Base-by-base conservation (phyloP, 2,329 filamentous ascomycete genomes). In the Aureobasidium pullulans region DNA sequence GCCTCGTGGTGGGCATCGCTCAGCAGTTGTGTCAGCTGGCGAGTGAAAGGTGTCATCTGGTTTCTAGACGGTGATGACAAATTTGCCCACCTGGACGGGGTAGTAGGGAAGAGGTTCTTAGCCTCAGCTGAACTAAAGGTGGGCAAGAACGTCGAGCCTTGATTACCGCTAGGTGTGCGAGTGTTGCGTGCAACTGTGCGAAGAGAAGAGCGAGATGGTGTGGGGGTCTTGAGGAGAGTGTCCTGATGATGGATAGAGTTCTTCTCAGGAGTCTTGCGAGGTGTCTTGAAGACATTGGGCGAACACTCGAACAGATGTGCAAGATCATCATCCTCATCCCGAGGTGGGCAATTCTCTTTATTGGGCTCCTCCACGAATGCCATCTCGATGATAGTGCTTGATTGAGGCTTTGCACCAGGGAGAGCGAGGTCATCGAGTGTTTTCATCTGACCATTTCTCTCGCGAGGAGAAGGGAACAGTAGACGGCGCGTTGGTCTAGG, bases 391-490 rank as follows among this genome's bases (percentile, higher is more conserved):
- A 61, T 43, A 53, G 48, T 48, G 34, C 40, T 43, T 52, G 60
- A 56, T 34, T 59, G 63, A 31, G 64, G 61, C 47, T 64, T 62
- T 57, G 62, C 43, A 19, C 44, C 34, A n/a, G 50, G 58, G 13
- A 64, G 49, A 31, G 19, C 75, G 75, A 2, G 72, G 70, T 86
- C 83, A 50, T 81, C 80, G 2, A 89, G 76, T 23, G 82, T 80
- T 68, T 84, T 89, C 1, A 80, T 74, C 47, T 83, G 77, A 39
- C 81, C 82, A 37, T 81, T 82, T 32, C 84, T 81, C 64, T 87
- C 87, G 44, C 85, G 80, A 2, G 89, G 89, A 0, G 88, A 91
- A 1, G 89, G 87, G 67, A 94, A 94, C 1, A 94, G 77, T 2
- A 92, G 73, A 60, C 90, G 80, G 62, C 87, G 81, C 0, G 87